Conservation (phyloP, 805 yeast genomes). For the Brettanomyces sp. region DNA sequence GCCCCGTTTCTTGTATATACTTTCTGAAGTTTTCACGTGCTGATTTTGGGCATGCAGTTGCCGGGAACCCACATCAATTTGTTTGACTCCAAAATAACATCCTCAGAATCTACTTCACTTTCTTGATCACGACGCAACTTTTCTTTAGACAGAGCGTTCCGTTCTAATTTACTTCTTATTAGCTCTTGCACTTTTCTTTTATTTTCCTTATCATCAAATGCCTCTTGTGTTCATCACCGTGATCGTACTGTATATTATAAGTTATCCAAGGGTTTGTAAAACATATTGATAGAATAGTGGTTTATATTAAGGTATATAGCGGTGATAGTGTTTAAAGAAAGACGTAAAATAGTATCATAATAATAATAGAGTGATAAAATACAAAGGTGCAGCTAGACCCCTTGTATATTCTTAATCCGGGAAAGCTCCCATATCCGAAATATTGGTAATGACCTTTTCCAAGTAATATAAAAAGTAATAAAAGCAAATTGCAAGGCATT, state of each 20-base stretch:
- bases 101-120: background rate
- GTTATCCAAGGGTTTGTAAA: too few species aligned
- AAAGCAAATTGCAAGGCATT: too few species aligned
- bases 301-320: too few species aligned
- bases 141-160: background rate
- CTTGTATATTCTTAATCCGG: too few species aligned
- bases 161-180: background rate
- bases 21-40: constrained; percentile 79
- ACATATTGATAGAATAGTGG: too few species aligned
- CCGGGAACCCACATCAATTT: constrained; percentile 87
- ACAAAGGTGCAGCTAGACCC: too few species aligned
- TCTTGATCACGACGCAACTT: background rate
- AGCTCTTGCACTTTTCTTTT: background rate
- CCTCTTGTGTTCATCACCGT: background rate
- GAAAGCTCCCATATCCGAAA: too few species aligned
- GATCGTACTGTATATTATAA: background rate
- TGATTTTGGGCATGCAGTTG: constrained; percentile 86
- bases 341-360: too few species aligned
- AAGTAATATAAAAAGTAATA: too few species aligned
- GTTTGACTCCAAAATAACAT: constrained; percentile 27
- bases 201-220: background rate
- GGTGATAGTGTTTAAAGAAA: too few species aligned
- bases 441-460: too few species aligned
- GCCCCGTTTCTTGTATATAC: constrained; percentile 53
- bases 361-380: too few species aligned